Evolutionary conservation across 2,329 filamentous ascomycete genomes (phyloP), one percentile per base, ranked within the genome.

Genomic region (Xylaria sp.): DNA sequence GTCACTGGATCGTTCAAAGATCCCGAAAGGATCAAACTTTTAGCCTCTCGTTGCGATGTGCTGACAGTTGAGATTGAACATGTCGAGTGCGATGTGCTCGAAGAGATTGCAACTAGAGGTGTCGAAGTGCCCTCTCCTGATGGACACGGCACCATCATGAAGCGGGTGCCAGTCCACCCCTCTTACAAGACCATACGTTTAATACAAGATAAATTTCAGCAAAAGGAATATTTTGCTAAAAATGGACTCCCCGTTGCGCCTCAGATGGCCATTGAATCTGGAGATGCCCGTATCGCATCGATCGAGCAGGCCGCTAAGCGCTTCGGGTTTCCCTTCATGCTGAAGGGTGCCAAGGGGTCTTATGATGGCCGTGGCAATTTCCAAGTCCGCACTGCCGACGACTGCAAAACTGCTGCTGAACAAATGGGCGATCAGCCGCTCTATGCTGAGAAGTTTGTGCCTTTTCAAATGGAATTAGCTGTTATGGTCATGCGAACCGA

Each of bases 1-100:
- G 88, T 97, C 67, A 87, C 90, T 20, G 95, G 94, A 67, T 97
- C 94, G 0, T 98, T 97, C 86, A 94, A 94, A 79, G 92, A 97
- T 74, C 84, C 91, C 0, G 88, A 88, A 41, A 91, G 92, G 73
- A 94, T 98, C 73, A 89, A 90, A 52, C 86, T 93, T 79, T 85
- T 98, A n/a, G 94, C 95, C 1, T 82, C 87, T 48, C 82, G 85
- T 41, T 94, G 90, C 75, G 93, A 97, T 78, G 89, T 97, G 18
- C 84, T 98, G 70, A 98, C 94, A 0, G 93, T 97, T 15, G 95
- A 98, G 81, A 98, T 97, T 72, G 95, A 98, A 84, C 95, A 98
- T 81, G 92, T 98, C 68, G 90, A 98, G 80, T 96, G 94, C n/a
- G 86, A 93, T 63, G 91, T 96, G 28, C 87, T 98, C 4, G 93